A percentile compares a stretch with the other conserved stretches of the same genome.
Evolutionary conservation across 768 basidiomycete species (phyloP).

Genomic region (Butyriboletus loyo): DNA sequence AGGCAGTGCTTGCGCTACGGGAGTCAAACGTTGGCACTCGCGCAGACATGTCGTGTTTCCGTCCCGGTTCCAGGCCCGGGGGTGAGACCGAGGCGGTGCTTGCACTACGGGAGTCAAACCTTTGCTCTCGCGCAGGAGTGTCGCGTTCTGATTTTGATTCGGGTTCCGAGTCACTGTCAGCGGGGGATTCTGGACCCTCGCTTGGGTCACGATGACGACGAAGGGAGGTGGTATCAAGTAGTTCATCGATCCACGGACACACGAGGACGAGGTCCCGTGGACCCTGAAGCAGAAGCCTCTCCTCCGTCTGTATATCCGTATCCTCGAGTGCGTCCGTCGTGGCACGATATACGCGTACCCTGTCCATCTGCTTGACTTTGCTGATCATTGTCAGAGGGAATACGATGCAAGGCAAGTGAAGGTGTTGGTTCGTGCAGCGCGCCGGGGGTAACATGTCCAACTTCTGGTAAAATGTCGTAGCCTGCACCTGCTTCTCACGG

Average conservation of each 20-base stretch:
- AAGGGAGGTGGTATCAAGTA: background rate
- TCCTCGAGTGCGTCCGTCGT: slow-evolving; percentile 9
- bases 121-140: background rate
- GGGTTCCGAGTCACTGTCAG: background rate
- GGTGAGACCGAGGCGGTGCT: background rate
- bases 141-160: background rate
- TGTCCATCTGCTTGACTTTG: background rate
- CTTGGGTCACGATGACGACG: background rate
- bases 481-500: background rate
- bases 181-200: background rate
- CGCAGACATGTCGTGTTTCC: background rate
- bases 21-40: background rate
- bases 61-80: too few species aligned
- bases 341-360: slow-evolving; percentile 3
- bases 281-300: background rate
- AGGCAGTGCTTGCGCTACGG: background rate
- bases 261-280: slow-evolving; percentile 11
- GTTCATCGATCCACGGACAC: slow-evolving; percentile 19
- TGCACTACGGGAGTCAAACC: background rate
- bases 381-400: slow-evolving; percentile 12
- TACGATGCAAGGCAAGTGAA: slow-evolving; percentile 18
- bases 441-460: background rate
- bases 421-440: slow-evolving; percentile 1
- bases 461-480: slow-evolving; percentile 3
- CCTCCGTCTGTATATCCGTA: slow-evolving; percentile 3